Conservation (phyloP, 202 grass and related monocot species). For the Panicum hallii region DNA sequence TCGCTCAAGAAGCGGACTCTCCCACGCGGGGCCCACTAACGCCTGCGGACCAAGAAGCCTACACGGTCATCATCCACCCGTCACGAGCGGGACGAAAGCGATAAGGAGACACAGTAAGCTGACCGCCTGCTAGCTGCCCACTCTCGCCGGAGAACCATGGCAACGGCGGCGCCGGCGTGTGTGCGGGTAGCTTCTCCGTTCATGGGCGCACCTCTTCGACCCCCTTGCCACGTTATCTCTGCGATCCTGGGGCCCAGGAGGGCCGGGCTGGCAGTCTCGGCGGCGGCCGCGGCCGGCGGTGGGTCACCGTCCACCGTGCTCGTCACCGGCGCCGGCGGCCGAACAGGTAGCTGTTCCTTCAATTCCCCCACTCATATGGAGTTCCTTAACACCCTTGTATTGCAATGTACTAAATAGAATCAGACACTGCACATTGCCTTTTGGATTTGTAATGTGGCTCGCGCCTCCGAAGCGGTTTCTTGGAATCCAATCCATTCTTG, state of each 20-base stretch:
- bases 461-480: not conserved
- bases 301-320: constrained; percentile 61
- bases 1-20: too few species aligned
- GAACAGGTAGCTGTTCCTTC: constrained; percentile 60
- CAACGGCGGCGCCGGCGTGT: constrained; percentile 23
- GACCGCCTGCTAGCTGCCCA: not conserved
- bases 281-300: constrained; percentile 52
- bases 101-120: constrained; percentile 22
- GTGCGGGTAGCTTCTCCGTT: constrained; percentile 40
- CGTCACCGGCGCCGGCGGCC: constrained; percentile 75
- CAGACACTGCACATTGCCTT: not conserved
- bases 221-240: not conserved
- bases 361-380: not conserved
- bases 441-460: not conserved
- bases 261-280: constrained; percentile 41
- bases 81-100: constrained; percentile 28
- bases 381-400: not conserved
- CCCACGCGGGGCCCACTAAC: not conserved
- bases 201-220: not conserved
- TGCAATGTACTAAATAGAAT: not conserved
- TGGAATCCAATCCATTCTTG: not conserved
- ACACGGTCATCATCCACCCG: not conserved
- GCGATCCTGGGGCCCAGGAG: constrained; percentile 4
- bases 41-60: not conserved
- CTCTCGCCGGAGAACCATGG: constrained; percentile 41